These are phyloP conservation scores for Pythium rhizo-oryzae DNA, from an alignment of 352 stramenopile species.

Conservation along the genomic window DNA sequence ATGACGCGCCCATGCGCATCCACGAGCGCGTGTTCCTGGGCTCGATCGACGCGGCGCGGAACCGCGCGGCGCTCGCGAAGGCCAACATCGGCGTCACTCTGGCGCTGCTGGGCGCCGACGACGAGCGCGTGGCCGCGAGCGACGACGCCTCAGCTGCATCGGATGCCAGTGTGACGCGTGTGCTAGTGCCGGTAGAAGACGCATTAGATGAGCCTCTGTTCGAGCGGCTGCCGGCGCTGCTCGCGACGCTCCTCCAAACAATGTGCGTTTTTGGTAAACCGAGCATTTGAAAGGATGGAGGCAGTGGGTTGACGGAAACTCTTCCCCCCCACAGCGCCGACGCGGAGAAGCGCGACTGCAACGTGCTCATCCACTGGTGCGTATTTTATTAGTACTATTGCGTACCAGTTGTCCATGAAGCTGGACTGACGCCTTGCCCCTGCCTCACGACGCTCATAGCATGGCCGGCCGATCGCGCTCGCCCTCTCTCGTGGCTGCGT, in stretches of 20 bases:
- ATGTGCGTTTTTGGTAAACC: conserved; percentile 31
- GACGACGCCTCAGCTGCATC: neutral
- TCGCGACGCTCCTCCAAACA: conserved; percentile 37
- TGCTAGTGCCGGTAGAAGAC: conserved; percentile 53
- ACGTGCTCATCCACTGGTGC: conserved; percentile 78
- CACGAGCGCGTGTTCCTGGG: conserved; percentile 50
- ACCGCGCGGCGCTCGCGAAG: conserved; percentile 36
- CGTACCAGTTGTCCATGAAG: too few species aligned
- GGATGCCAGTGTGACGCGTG: conserved; percentile 25
- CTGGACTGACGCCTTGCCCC: too few species aligned
- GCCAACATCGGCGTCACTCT: conserved; percentile 46
- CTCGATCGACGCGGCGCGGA: conserved; percentile 70
- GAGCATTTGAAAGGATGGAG: neutral
- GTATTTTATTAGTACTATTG: too few species aligned
- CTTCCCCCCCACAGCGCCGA: conserved; percentile 29
- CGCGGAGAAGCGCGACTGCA: conserved; percentile 40
- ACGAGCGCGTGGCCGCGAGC: conserved; percentile 19
- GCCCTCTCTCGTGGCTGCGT: conserved; percentile 51
- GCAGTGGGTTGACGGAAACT: neutral
- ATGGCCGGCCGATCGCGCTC: conserved; percentile 70
- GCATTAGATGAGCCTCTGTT: conserved; percentile 54
- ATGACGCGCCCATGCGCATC: conserved; percentile 67
- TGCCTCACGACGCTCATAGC: too few species aligned
- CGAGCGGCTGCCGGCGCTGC: conserved; percentile 41
- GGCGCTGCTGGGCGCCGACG: conserved; percentile 41